Conservation (phyloP, 371 early-diverging fungal genomes). For the Mortierella polycephala region DNA sequence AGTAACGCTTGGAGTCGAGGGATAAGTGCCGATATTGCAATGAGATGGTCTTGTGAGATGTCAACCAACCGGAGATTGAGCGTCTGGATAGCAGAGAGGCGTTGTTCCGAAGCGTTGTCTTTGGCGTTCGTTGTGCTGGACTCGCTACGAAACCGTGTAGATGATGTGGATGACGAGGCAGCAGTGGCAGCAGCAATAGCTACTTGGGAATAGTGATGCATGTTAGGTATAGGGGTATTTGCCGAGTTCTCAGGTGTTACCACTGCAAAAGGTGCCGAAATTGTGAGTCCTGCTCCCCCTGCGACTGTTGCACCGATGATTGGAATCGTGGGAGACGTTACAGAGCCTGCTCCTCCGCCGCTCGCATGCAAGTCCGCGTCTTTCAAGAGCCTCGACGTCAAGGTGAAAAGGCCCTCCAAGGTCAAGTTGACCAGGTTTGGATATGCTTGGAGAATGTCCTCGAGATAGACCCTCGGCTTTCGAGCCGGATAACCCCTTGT, state of each 20-base stretch:
- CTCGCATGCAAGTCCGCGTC: background rate
- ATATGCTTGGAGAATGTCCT: slow-evolving; percentile 36
- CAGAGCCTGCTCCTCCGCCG: background rate
- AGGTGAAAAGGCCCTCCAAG: slow-evolving; percentile 35
- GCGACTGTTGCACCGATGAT: background rate
- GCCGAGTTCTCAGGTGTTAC: background rate
- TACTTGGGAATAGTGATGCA: too few relatives aligned
- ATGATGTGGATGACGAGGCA: background rate
- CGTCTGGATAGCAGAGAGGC: slow-evolving; percentile 18
- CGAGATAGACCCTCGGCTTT: slow-evolving; percentile 34
- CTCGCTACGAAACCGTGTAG: too few relatives aligned
- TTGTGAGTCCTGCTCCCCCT: background rate
- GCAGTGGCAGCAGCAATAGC: background rate
- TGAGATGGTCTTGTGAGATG: slow-evolving; percentile 34
- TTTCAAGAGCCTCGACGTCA: slow-evolving; percentile 13
- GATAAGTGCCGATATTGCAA: slow-evolving; percentile 22
- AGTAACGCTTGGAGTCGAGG: slow-evolving; percentile 24
- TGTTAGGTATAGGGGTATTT: too few relatives aligned
- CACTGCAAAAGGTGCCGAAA: slow-evolving; percentile 5
- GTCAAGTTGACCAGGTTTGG: slow-evolving; percentile 32
- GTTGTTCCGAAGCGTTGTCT: slow-evolving; percentile 11
- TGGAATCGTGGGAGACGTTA: background rate
- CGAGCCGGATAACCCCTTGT: slow-evolving; percentile 35
- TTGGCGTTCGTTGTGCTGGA: background rate
- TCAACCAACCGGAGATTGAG: slow-evolving; percentile 46